Base-by-base conservation (phyloP, 2,329 filamentous ascomycete species). In the Colletotrichum sp. region DNA sequence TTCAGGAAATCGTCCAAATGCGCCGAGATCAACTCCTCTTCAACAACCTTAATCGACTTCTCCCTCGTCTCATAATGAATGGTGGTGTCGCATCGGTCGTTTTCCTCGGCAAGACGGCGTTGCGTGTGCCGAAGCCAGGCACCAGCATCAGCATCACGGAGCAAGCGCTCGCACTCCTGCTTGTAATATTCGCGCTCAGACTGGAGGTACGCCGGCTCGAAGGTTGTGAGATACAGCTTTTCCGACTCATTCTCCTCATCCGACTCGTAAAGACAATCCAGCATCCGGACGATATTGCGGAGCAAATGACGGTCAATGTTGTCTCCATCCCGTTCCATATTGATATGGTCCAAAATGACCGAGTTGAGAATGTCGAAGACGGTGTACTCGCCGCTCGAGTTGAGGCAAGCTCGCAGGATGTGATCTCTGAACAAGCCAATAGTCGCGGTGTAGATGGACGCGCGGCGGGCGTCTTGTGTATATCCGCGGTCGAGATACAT, bases 401-500 rank as follows among this genome's bases (percentile, higher is more conserved):
- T 83, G 8, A 92, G 81, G 18, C 84, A 86, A 1, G 91, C 90
- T 34, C 91, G 90, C 11, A 99, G 87, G 58, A 99, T 94, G 78
- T 95, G 89, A 78, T 98, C 95, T 47, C 96, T 92, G 82, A 98
- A 99, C 3, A 98, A 87, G 4, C 93, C 93, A 87, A 99, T 98
- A 4, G 95, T 93, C 12, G 93, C 91, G 16, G 93, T 90, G 81
- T 96, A 98, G 69, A 98, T 97, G 1, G 94, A 93, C 0, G 95
- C 93, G 8, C 91, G 89, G 73, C 92, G 90, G 8, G 84, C 79
- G 76, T 97, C 95, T 43, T 92, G 87, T 64, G 92, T 93, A 79
- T 94, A 95, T 33, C 96, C 93, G 64, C 95, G 93, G 81, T 99
- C 96, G 88, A 99, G 95, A 81, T 98, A 98, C 95, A 98, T 98